Evolutionary conservation across 805 yeast species (phyloP).

Genomic region (Yarrowia osloensis): DNA sequence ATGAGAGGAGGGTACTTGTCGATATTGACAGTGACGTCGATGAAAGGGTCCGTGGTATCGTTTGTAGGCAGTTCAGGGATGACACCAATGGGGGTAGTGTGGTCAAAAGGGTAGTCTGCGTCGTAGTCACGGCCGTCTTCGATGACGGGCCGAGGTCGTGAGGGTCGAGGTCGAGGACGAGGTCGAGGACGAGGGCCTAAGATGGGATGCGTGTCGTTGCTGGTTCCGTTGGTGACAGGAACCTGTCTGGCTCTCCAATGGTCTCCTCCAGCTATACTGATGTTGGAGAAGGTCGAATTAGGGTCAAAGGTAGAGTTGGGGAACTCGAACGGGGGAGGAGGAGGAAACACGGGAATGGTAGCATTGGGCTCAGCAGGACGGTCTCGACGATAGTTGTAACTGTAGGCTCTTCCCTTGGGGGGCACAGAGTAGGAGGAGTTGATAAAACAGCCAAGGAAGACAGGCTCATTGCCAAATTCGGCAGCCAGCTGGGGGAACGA

Average conservation of each 20-base stretch:
- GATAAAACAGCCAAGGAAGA: slow-evolving; percentile 7
- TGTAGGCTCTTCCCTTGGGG: slow-evolving; percentile 2
- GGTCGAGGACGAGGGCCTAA: slow-evolving; percentile 36
- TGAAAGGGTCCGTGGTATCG: slow-evolving; percentile 56
- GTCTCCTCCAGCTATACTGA: slow-evolving; percentile 34
- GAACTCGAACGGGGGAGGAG: slow-evolving; percentile 1
- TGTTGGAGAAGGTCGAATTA: not conserved
- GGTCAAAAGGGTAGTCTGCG: not conserved
- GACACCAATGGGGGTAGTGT: not conserved
- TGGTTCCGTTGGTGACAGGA: not conserved
- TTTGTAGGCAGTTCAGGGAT: not conserved
- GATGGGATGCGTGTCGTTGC: not conserved
- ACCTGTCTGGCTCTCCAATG: not conserved
- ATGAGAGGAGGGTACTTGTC: slow-evolving; percentile 65
- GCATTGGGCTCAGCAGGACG: not conserved
- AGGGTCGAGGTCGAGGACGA: not conserved
- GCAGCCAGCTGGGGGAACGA: slow-evolving; percentile 4
- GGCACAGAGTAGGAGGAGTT: not conserved
- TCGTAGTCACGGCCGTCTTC: slow-evolving; percentile 42
- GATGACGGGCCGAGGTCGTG: slow-evolving; percentile 44
- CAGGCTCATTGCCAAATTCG: slow-evolving; percentile 10
- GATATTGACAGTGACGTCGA: slow-evolving; percentile 70
- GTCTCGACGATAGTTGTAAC: slow-evolving; percentile 6
- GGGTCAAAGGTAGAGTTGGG: slow-evolving; percentile 8
- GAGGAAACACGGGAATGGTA: not conserved